These are phyloP conservation scores for Podila horticola DNA, from an alignment of 192 early-diverging fungal species.

Conservation along the genomic window DNA sequence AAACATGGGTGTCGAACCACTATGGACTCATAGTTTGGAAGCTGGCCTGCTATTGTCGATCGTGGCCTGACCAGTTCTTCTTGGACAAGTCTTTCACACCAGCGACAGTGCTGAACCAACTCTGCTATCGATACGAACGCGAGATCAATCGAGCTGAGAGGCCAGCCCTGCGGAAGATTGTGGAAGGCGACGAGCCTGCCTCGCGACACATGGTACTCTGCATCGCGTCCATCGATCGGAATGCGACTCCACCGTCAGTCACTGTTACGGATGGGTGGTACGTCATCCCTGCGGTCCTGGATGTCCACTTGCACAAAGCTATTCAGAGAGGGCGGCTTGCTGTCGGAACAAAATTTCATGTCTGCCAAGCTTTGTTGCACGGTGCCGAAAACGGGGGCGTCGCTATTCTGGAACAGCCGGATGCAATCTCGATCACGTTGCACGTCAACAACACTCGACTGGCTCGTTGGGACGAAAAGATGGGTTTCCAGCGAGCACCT, in stretches of 20 bases:
- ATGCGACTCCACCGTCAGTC: conserved; percentile 12
- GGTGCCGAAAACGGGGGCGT: conserved; percentile 23
- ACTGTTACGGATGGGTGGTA: conserved; percentile 84
- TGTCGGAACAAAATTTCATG: conserved; percentile 70
- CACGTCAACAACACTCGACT: conserved; percentile 65
- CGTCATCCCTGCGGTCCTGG: conserved; percentile 61
- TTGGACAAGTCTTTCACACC: conserved; percentile 51
- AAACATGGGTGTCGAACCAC: conserved; percentile 71
- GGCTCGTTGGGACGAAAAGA: conserved; percentile 68
- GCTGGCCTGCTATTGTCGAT: conserved; percentile 66
- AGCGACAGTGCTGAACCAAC: conserved; percentile 58
- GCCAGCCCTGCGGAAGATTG: conserved; percentile 68
- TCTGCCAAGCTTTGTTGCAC: conserved; percentile 64
- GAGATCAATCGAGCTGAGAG: conserved; percentile 72
- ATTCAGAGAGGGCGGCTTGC: conserved; percentile 53
- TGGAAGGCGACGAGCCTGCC: conserved; percentile 71
- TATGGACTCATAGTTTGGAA: conserved; percentile 81
- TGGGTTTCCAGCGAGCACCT: conserved; percentile 59
- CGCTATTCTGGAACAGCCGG: conserved; percentile 36
- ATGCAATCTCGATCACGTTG: conserved; percentile 54
- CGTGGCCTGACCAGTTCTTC: conserved; percentile 55
- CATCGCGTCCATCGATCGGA: conserved; percentile 59
- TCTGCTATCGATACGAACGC: conserved; percentile 70
- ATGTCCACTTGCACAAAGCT: conserved; percentile 51
- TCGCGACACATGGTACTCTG: conserved; percentile 68